Percentiles rank a stretch among this genome's conserved stretches.
These are phyloP conservation scores for Talaromyces sp. DNA, from an alignment of 2,329 filamentous ascomycete species.

Conservation along the genomic window DNA sequence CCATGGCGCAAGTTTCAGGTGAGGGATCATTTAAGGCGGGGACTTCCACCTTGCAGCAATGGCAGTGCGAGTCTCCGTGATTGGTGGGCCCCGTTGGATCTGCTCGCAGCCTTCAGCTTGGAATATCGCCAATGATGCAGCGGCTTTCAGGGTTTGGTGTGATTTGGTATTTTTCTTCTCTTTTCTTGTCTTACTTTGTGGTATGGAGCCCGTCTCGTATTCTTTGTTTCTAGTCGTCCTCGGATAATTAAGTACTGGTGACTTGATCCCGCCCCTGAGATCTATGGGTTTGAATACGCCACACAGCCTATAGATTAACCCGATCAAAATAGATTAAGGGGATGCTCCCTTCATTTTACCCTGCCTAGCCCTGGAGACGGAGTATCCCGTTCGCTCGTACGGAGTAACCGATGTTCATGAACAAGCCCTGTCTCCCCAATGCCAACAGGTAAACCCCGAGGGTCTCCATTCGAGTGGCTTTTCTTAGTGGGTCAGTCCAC, in stretches of 20 bases:
- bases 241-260: not conserved
- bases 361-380: not conserved
- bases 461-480: not conserved
- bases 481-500: not conserved
- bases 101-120: conserved; percentile 11
- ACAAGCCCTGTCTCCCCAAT: too few relatives aligned
- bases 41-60: not conserved
- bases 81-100: conserved; percentile 4
- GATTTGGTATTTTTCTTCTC: not conserved
- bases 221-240: not conserved
- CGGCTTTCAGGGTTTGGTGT: not conserved
- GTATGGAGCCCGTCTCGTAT: not conserved
- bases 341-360: not conserved
- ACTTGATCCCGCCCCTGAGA: not conserved
- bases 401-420: not conserved
- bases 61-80: not conserved
- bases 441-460: not conserved
- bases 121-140: not conserved
- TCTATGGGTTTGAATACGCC: not conserved
- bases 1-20: conserved; percentile 18
- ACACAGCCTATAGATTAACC: not conserved
- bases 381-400: not conserved
- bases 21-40: conserved; percentile 7
- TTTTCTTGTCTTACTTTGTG: not conserved
- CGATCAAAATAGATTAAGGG: conserved; percentile 2